Base-by-base conservation (phyloP, 1,139 yeast species). In the Pichia sp. region DNA sequence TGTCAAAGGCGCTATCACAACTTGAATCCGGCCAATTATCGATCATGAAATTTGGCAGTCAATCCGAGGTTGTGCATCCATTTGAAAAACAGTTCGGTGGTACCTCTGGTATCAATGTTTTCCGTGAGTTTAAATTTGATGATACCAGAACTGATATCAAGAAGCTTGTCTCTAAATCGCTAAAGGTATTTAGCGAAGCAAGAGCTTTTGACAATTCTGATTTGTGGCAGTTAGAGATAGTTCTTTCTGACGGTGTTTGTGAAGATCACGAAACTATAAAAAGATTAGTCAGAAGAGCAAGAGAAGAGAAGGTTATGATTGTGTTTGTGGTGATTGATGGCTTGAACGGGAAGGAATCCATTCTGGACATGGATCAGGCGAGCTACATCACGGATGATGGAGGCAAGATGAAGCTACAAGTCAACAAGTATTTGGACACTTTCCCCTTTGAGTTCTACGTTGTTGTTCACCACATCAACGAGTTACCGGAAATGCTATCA, bases 361-460 rank as follows among this genome's bases (percentile, higher is more conserved):
- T 95, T 60, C 74, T 93, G 74, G 97, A 93, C 63, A 90, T 95
- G 97, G 87, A 85, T 57, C 97, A 93, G 73, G 99, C 92, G 40
- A 82, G 79, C 57, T 95, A 92, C 66, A 76, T 80, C 16, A 83
- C 88, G 42, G 86, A 84, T 60, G 76, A 72, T n/a, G 75, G 76
- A 51, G 97, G 97, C 3, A 80, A 80, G 55, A 78, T 83, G 81
- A 80, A 80, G 47, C 75, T 95, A 61, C 80, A 86, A 68, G 95
- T 95, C 58, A 86, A 83, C 58, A 87, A 85, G 64, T 95, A 95
- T 65, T 78, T 95, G 72, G 97, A 93, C 63, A 81, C 88, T 30
- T 95, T 95, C 82, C 98, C 99, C 63, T 95, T 95, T 72, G 98
- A 95, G 67, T 93, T 87, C 69, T 95, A 92, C 66, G 97, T 93